These are phyloP conservation scores for Mycotypha africana DNA, from an alignment of 371 early-diverging fungal genomes.

Conservation along the genomic window DNA sequence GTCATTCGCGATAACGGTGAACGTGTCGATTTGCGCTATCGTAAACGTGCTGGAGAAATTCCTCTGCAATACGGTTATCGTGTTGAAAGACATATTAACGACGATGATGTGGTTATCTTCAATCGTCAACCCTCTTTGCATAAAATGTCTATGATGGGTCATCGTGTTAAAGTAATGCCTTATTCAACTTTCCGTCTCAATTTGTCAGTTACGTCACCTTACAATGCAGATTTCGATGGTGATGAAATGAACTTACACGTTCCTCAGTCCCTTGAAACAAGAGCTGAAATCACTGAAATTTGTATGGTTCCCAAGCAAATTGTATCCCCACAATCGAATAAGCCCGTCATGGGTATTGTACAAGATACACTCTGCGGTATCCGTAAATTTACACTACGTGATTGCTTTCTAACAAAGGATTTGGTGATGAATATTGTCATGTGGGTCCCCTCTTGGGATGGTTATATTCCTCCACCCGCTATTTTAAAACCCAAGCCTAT, in stretches of 20 bases:
- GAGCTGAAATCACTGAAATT: slow-evolving; percentile 94
- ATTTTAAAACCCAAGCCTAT: slow-evolving; percentile 95
- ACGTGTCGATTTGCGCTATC: slow-evolving; percentile 94
- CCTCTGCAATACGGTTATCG: slow-evolving; percentile 91
- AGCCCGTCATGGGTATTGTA: slow-evolving; percentile 99
- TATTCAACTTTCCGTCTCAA: slow-evolving; percentile 99
- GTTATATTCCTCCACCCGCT: slow-evolving; percentile 88
- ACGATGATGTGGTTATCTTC: slow-evolving; percentile 98
- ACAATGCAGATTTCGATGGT: slow-evolving; percentile 99
- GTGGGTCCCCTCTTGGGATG: slow-evolving; percentile 97
- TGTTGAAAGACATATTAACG: slow-evolving; percentile 97
- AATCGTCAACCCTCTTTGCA: slow-evolving; percentile 99
- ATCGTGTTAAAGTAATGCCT: slow-evolving; percentile 97
- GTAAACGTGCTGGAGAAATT: slow-evolving; percentile 85
- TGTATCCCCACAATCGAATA: slow-evolving; percentile 97
- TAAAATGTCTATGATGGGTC: slow-evolving; percentile 99
- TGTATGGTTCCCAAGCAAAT: slow-evolving; percentile 98
- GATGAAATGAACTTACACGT: slow-evolving; percentile 99
- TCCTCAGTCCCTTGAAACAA: slow-evolving; percentile 95
- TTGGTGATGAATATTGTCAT: slow-evolving; percentile 94
- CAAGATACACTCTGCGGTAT: slow-evolving; percentile 99
- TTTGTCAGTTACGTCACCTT: slow-evolving; percentile 98
- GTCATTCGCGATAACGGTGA: slow-evolving; percentile 97
- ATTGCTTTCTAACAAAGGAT: slow-evolving; percentile 88
- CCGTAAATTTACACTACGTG: slow-evolving; percentile 94